Evolutionary conservation across 2,329 filamentous ascomycete genomes (phyloP).

Genomic region (Nigrospora osmanthi): DNA sequence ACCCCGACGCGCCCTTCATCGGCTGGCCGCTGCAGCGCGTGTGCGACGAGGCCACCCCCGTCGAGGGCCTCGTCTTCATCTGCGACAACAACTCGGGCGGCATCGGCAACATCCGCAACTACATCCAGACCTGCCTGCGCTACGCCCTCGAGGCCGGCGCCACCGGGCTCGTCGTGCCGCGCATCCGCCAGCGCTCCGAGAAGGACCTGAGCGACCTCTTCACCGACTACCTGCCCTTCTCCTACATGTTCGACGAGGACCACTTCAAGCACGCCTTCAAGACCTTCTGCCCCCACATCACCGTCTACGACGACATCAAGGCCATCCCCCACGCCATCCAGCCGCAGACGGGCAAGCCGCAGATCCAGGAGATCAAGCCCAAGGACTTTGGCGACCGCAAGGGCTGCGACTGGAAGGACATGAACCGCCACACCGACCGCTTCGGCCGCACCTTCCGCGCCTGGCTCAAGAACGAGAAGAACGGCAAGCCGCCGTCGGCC

Average conservation of each 20-base stretch:
- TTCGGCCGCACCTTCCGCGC: constrained; percentile 25
- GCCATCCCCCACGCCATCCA: constrained; percentile 27
- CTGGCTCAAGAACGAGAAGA: constrained; percentile 22
- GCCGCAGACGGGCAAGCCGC: constrained; percentile 24
- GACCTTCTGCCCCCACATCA: constrained; percentile 32
- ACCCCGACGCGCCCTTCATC: constrained; percentile 32
- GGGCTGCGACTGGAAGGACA: constrained; percentile 29
- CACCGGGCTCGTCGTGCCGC: constrained; percentile 35
- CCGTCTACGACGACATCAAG: constrained; percentile 27
- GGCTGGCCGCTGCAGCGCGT: constrained; percentile 35
- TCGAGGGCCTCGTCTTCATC: constrained; percentile 33
- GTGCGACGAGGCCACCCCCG: constrained; percentile 33
- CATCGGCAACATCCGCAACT: constrained; percentile 42
- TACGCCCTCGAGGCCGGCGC: constrained; percentile 41
- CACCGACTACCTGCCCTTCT: constrained; percentile 28
- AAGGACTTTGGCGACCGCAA: constrained; percentile 29
- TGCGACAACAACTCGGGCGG: constrained; percentile 45
- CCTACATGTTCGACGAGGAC: constrained; percentile 38
- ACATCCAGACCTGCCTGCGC: constrained; percentile 40
- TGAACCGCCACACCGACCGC: constrained; percentile 30
- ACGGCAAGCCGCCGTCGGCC: constrained; percentile 13
- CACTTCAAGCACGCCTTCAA: constrained; percentile 32
- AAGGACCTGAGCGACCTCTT: constrained; percentile 33
- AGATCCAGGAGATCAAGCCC: constrained; percentile 31
- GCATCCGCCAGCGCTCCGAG: constrained; percentile 33